Base-by-base conservation (phyloP, 2,329 filamentous ascomycete species). In the Verticillium klebahnii region DNA sequence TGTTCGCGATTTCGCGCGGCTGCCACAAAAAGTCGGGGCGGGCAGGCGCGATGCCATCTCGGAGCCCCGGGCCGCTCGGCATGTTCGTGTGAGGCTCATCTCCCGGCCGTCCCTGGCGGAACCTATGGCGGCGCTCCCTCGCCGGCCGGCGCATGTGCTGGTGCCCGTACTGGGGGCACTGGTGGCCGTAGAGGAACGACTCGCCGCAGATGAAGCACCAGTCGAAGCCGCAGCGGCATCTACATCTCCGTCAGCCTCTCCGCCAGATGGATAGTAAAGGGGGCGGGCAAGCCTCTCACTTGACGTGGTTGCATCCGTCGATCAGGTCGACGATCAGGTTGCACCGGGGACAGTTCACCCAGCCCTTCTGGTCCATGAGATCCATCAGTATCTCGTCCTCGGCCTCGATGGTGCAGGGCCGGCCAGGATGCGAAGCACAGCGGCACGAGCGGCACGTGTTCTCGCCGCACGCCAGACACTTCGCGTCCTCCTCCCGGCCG, bases 241-340 rank as follows among this genome's bases (percentile, higher is more conserved):
- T 66, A 32, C n/a, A 36, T 19, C 14, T 3, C 9, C 23, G 19
- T 31, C 15, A 54, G 17, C 58, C 34, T 40, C 31, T 14, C 19
- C 5, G 11, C 8, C 32, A 31, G 34, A 11, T 15, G 29, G 31
- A 25, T 9, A 60, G 5, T 32, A 57, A 57, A 19, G 31, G 23
- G 17, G 37, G 15, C 19, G 11, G 29, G 57, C 15, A 7, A 29
- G n/a, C 23, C n/a, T 58, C 65, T 59, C 82, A 88, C 37, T 82
- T 87, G 81, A 88, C 88, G 69, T 89, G 86, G 70, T 88, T 87
- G 72, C 85, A 88, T 31, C 86, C 86, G 70, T 85, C 84, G 63
- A 82, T 83, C 12, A 87, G 73, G 70, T 88, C 85, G 29, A 88
- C 83, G 72, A 87, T 76, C 36, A 82, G 76, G 61, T 76, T 78